Conservation (phyloP, 2,329 filamentous ascomycete genomes). For the Coniochaeta ligniaria region DNA sequence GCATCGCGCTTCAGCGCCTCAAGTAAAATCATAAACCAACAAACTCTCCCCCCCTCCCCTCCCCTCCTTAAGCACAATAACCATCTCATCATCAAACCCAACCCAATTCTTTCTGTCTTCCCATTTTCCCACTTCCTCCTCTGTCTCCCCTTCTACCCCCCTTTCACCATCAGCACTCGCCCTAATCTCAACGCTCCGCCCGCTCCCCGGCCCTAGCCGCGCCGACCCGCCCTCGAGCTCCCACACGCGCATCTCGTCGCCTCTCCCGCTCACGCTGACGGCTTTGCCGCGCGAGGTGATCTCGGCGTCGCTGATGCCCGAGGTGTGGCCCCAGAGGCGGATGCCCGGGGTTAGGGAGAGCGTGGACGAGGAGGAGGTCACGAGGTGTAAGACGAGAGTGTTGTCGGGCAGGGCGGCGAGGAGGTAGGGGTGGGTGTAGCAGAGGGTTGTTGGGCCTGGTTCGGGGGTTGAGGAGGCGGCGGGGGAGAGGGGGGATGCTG, state of each 20-base stretch:
- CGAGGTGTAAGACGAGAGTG: constrained; percentile 74
- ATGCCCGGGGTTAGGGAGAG: constrained; percentile 67
- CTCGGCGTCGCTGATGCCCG: constrained; percentile 77
- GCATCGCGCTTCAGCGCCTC: too few relatives aligned
- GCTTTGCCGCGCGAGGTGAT: constrained; percentile 81
- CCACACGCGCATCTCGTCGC: constrained; percentile 78
- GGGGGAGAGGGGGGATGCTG: constrained; percentile 4
- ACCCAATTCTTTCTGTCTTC: constrained; percentile 58
- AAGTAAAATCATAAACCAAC: constrained; percentile 80
- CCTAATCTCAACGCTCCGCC: constrained; percentile 39
- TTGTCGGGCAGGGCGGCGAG: constrained; percentile 81
- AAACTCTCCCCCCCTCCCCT: constrained; percentile 62
- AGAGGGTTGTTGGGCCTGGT: constrained; percentile 53
- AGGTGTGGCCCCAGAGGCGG: constrained; percentile 86
- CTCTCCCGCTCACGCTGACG: constrained; percentile 78
- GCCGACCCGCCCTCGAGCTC: constrained; percentile 69
- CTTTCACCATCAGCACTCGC: background rate
- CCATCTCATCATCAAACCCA: constrained; percentile 85
- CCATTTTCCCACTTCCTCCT: constrained; percentile 19
- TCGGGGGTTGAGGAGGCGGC: background rate
- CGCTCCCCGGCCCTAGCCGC: constrained; percentile 14
- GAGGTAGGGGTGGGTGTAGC: constrained; percentile 76
- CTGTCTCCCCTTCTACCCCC: constrained; percentile 6
- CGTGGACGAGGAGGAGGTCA: constrained; percentile 60
- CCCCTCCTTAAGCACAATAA: constrained; percentile 75